A percentile compares a stretch with the other conserved stretches of the same genome.
Evolutionary conservation across 208 protist species (phyloP).

Genomic region (Angomonas ambiguus): DNA sequence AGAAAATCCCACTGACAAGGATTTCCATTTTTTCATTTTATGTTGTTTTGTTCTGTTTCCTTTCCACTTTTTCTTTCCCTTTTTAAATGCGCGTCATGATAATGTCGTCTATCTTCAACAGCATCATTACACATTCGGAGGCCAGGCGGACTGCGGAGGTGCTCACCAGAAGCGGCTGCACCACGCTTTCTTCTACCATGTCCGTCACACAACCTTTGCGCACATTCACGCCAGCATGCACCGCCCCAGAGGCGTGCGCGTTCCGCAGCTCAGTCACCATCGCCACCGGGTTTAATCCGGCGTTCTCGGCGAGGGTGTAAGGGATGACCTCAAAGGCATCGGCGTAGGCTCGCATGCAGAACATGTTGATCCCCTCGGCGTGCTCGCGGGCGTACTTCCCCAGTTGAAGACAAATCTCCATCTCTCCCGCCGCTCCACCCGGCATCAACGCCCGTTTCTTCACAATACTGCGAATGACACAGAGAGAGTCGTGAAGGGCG

Average conservation of each 20-base stretch:
- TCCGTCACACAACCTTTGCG: slow-evolving; percentile 93
- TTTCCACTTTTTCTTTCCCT: slow-evolving; percentile 3
- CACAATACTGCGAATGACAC: slow-evolving; percentile 98
- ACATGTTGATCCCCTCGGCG: slow-evolving; percentile 78
- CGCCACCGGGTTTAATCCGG: slow-evolving; percentile 96
- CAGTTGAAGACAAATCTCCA: slow-evolving; percentile 93
- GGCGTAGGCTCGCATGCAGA: slow-evolving; percentile 96
- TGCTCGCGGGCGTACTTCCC: slow-evolving; percentile 85
- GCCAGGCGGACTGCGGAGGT: slow-evolving; percentile 95
- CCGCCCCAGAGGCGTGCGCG: slow-evolving; percentile 90
- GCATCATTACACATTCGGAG: slow-evolving; percentile 97
- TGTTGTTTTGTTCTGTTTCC: not conserved
- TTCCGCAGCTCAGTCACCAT: slow-evolving; percentile 98
- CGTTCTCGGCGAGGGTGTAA: slow-evolving; percentile 99
- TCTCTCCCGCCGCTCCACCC: slow-evolving; percentile 97
- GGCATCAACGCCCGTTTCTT: slow-evolving; percentile 95
- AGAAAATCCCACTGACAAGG: no score
- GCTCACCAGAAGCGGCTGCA: slow-evolving; percentile 98
- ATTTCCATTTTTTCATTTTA: not conserved
- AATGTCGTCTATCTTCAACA: slow-evolving; percentile 96
- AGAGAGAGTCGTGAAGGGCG: slow-evolving; percentile 99
- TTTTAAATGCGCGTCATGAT: slow-evolving; percentile 74
- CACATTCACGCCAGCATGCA: slow-evolving; percentile 94
- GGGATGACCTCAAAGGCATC: slow-evolving; percentile 98
- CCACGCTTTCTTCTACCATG: slow-evolving; percentile 97